These are phyloP conservation scores for Takakia lepidozioides DNA, from an alignment of 225 moss, liverwort and hornwort genomes.

Conservation along the genomic window DNA sequence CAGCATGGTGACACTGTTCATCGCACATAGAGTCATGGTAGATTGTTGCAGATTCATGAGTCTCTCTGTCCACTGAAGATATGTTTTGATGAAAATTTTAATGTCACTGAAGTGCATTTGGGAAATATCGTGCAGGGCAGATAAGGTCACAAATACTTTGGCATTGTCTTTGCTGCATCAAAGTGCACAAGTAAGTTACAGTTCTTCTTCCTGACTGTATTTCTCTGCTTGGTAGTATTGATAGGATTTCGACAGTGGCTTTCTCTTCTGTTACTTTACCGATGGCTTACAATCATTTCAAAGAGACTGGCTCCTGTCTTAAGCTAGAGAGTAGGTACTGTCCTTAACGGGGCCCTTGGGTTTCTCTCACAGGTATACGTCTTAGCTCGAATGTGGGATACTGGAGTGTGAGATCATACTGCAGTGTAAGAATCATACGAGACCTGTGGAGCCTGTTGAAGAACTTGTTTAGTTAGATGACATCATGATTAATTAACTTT, in stretches of 20 bases:
- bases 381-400: conserved; percentile 69
- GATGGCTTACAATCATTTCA: background rate
- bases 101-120: background rate
- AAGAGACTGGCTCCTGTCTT: background rate
- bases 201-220: background rate
- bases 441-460: too few species aligned
- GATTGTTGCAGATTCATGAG: too few species aligned
- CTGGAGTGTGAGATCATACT: too few species aligned
- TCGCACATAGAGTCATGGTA: too few species aligned
- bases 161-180: conserved; percentile 57
- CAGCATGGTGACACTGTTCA: background rate
- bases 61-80: background rate
- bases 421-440: too few species aligned
- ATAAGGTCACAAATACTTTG: conserved; percentile 45
- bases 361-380: conserved; percentile 55
- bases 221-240: background rate
- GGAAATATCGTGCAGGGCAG: conserved; percentile 33
- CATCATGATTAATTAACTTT: too few species aligned
- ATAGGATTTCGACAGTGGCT: background rate
- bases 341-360: background rate
- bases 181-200: conserved; percentile 65
- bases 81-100: background rate
- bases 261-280: background rate
- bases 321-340: background rate
- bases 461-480: too few species aligned